Conservation (phyloP, 805 yeast species). For the Sugiyamaella boreocaroliniensis region DNA sequence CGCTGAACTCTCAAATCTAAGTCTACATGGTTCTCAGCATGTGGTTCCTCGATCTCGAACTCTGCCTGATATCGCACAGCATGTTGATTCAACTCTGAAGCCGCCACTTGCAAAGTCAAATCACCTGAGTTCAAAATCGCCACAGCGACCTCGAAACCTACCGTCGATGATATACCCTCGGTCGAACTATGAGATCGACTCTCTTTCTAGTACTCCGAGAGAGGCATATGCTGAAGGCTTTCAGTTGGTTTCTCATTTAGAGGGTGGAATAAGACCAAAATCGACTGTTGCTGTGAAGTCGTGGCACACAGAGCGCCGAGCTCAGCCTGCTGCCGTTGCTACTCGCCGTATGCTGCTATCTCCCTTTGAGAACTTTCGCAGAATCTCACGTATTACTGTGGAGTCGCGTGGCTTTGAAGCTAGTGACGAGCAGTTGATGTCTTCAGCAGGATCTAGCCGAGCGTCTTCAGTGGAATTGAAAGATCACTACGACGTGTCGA, state of each 20-base stretch:
- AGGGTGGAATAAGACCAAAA: slow-evolving; percentile 13
- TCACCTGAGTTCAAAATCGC: slow-evolving; percentile 10
- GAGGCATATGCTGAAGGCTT: too few species aligned
- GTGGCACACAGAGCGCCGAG: slow-evolving; percentile 1
- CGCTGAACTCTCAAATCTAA: neutral
- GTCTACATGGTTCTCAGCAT: neutral
- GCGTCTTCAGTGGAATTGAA: neutral
- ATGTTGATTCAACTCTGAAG: neutral
- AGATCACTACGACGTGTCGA: neutral
- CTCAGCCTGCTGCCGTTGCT: slow-evolving; percentile 13
- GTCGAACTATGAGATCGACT: neutral
- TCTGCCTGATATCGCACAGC: slow-evolving; percentile 5
- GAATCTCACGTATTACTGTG: slow-evolving; percentile 6
- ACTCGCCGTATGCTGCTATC: slow-evolving; percentile 18
- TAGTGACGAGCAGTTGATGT: slow-evolving; percentile 1
- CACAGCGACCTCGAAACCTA: slow-evolving; percentile 15
- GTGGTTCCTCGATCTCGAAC: slow-evolving; percentile 11
- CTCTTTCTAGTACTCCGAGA: neutral
- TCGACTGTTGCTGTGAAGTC: slow-evolving; percentile 13
- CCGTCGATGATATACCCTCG: slow-evolving; percentile 16
- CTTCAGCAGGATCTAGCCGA: neutral
- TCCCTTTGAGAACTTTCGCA: slow-evolving; percentile 11
- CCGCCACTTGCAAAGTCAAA: neutral
- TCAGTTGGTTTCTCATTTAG: neutral
- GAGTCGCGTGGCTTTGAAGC: neutral